Conservation (phyloP, 2,329 filamentous ascomycete species). For the Huntiella moniliformis region DNA sequence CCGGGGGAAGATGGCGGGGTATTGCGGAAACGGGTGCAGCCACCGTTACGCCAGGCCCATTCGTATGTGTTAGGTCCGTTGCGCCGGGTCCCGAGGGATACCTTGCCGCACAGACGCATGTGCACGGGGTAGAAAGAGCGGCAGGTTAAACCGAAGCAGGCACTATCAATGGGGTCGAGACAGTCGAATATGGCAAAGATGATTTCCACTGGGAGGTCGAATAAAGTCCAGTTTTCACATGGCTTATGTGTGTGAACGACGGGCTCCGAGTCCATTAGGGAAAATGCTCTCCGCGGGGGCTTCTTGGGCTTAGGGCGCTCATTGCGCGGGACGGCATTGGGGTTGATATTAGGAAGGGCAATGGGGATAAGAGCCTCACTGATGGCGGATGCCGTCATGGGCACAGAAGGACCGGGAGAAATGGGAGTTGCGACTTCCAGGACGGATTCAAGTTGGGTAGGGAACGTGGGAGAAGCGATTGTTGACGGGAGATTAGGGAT, state of each 20-base stretch:
- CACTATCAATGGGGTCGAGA: conserved; percentile 45
- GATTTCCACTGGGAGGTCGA: conserved; percentile 38
- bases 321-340: conserved; percentile 16
- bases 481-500: conserved; percentile 1
- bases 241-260: conserved; percentile 29
- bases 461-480: conserved; percentile 1
- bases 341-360: conserved; percentile 10
- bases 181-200: conserved; percentile 42
- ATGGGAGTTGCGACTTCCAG: not conserved
- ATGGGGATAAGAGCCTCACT: not conserved
- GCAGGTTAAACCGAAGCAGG: conserved; percentile 40
- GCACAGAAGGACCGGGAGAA: not conserved
- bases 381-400: not conserved
- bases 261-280: conserved; percentile 41
- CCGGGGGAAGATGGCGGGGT: not conserved
- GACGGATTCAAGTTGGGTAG: not conserved
- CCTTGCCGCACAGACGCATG: conserved; percentile 32
- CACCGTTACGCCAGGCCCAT: conserved; percentile 42
- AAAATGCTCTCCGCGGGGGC: conserved; percentile 36
- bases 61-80: conserved; percentile 43
- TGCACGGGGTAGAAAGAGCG: conserved; percentile 40
- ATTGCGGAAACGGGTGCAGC: conserved; percentile 13
- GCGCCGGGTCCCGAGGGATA: conserved; percentile 38
- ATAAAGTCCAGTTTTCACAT: conserved; percentile 26
- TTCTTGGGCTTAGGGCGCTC: conserved; percentile 10